Evolutionary conservation across 345 rosid genomes (phyloP).

Genomic region (Eutrema heterophyllum): DNA sequence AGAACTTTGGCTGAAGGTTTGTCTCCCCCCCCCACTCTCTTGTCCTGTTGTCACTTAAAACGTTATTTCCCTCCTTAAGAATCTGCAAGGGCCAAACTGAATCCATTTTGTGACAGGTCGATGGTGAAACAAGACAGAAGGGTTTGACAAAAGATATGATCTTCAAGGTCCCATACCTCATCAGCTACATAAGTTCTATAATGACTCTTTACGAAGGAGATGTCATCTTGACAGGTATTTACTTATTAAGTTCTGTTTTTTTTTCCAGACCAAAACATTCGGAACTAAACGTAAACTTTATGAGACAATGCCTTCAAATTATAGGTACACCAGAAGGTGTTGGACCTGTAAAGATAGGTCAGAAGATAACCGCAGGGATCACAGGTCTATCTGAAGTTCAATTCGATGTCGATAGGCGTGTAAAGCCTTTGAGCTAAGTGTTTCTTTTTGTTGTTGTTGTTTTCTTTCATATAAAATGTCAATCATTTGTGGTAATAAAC

Average conservation of each 20-base stretch:
- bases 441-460: not conserved
- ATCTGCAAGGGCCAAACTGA: not conserved
- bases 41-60: not conserved
- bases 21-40: not conserved
- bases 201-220: slow-evolving; percentile 96
- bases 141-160: slow-evolving; percentile 92
- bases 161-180: slow-evolving; percentile 77
- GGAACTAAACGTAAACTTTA: not conserved
- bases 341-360: slow-evolving; percentile 86
- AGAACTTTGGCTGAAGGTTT: slow-evolving; percentile 93
- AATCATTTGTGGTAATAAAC: not conserved
- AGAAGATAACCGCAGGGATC: slow-evolving; percentile 80
- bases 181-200: slow-evolving; percentile 86
- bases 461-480: not conserved
- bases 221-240: slow-evolving; percentile 82
- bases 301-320: not conserved
- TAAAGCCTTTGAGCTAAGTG: slow-evolving; percentile 33
- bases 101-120: slow-evolving; percentile 45
- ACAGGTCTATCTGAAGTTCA: slow-evolving; percentile 62
- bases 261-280: not conserved
- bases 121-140: slow-evolving; percentile 77
- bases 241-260: not conserved
- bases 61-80: not conserved
- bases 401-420: slow-evolving; percentile 53
- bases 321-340: slow-evolving; percentile 93